Base-by-base conservation (phyloP, 768 basidiomycete species). In the Favolaschia claudopus region DNA sequence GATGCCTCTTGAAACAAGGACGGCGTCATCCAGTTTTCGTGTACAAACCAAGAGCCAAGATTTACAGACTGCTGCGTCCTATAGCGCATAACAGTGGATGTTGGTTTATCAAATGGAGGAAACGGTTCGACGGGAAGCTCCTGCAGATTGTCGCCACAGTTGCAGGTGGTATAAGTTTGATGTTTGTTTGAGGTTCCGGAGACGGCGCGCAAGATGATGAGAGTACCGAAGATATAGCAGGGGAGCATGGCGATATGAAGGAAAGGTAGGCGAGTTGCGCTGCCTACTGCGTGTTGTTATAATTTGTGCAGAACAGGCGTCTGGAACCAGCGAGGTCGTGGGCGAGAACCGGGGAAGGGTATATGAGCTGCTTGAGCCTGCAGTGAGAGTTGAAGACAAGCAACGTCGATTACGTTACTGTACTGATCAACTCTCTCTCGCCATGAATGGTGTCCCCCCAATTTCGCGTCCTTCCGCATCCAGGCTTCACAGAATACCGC, bases 1-100 rank as follows among this genome's bases (percentile, higher is more conserved):
- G 76, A 67, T 4, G 89, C 88, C 53, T 87, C 87, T 5, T 66
- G 63, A 67, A 89, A 91, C 27, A 88, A 53, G 29, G 86, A 86
- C 4, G 88, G 86, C 1, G 83, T 83, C 86, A 92, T 89, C 89
- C 90, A 92, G 20, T 79, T 74, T 70, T 92, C 89, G 55, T 86
- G 83, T 7, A 89, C 87, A 67, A 91, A 86, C 87, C 85, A 87
- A 5, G 85, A 87, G 5, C 88, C 87, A 10, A 89, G 68, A 65
- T 90, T 89, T 15, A 89, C 88, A 7, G 81, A 78, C 49, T 82
- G 82, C 62, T 89, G 88, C 64, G 84, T 83, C 43, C 88, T 73
- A 62, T 89, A 89, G 7, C 87, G 81, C 63, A 80, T 86, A 3
- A 88, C 70, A 36, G 72, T 77, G 2, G 86, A 84, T 52, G 72